Percentiles rank a stretch among this genome's conserved stretches.
Conservation (phyloP, 805 yeast species). For the Schwanniomyces yamadae region DNA sequence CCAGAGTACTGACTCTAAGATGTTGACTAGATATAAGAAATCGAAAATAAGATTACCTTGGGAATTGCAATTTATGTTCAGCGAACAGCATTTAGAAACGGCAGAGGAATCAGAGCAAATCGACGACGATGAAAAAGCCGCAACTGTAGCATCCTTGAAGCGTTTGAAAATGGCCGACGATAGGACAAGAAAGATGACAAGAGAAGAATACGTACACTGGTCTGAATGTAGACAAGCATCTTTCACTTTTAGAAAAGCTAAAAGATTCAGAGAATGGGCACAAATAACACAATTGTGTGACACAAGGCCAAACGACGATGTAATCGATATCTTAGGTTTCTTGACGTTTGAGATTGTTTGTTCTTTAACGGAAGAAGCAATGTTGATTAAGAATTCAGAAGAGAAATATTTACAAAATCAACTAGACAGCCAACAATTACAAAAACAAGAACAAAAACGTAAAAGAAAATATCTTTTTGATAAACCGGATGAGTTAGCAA, state of each 20-base stretch:
- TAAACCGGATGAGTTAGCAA: constrained; percentile 81
- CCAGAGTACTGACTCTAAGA: constrained; percentile 37
- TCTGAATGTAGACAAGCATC: constrained; percentile 97
- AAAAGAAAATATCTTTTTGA: constrained; percentile 66
- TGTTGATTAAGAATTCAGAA: constrained; percentile 71
- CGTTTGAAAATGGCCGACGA: constrained; percentile 91
- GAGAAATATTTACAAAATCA: constrained; percentile 44
- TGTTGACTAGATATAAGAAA: constrained; percentile 58
- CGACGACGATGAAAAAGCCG: constrained; percentile 90
- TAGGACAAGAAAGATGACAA: constrained; percentile 89
- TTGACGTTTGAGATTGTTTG: constrained; percentile 96
- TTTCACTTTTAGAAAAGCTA: constrained; percentile 92
- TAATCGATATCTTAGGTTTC: constrained; percentile 91
- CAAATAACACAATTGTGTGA: constrained; percentile 82
- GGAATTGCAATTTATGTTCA: constrained; percentile 93
- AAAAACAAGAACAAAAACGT: constrained; percentile 29
- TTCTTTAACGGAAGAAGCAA: constrained; percentile 87
- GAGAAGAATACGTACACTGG: constrained; percentile 98
- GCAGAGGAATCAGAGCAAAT: constrained; percentile 57
- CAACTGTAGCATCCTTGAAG: constrained; percentile 82
- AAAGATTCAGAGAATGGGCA: constrained; percentile 95
- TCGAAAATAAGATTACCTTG: constrained; percentile 85
- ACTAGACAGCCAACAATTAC: constrained; percentile 28
- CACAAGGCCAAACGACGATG: constrained; percentile 92
- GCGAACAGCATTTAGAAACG: constrained; percentile 80